A percentile compares a stretch with the other conserved stretches of the same genome.
Conservation (phyloP, 2,329 filamentous ascomycete genomes). For the Venturia carpophila region DNA sequence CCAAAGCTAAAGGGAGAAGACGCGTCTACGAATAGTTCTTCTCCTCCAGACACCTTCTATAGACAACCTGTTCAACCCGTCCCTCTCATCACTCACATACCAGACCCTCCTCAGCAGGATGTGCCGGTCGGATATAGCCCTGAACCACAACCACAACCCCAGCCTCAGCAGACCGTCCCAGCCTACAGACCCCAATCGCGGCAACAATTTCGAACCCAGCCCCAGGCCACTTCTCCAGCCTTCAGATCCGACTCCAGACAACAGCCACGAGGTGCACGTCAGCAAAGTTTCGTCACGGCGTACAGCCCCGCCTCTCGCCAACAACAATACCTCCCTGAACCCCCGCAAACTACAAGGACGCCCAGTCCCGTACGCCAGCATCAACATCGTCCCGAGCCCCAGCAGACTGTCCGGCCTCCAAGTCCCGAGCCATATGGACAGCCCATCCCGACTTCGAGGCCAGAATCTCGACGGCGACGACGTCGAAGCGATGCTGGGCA, state of each 20-base stretch:
- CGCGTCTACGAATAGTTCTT: neutral
- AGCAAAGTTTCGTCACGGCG: neutral
- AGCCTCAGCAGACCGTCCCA: slow-evolving; percentile 5
- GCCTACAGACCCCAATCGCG: neutral
- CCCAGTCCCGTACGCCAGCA: neutral
- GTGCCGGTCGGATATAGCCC: neutral
- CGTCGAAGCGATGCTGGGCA: neutral
- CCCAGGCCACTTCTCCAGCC: neutral
- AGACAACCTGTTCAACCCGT: slow-evolving; percentile 2
- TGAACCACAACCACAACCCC: neutral
- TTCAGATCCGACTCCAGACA: neutral
- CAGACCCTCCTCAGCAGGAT: neutral
- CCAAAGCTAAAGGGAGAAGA: neutral
- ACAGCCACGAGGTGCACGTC: slow-evolving; percentile 1
- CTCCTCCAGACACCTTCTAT: neutral
- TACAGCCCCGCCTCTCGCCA: slow-evolving; percentile 1
- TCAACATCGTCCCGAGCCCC: neutral
- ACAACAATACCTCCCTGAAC: neutral
- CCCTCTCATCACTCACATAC: neutral
- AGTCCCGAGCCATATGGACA: neutral
- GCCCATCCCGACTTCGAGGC: neutral
- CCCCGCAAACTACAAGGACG: neutral
- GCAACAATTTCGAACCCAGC: neutral
- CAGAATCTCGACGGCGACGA: neutral
- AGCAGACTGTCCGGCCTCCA: neutral